phyloP scores from a whole-genome alignment of 805 yeast species.

The Candida broadrunensis region DNA sequence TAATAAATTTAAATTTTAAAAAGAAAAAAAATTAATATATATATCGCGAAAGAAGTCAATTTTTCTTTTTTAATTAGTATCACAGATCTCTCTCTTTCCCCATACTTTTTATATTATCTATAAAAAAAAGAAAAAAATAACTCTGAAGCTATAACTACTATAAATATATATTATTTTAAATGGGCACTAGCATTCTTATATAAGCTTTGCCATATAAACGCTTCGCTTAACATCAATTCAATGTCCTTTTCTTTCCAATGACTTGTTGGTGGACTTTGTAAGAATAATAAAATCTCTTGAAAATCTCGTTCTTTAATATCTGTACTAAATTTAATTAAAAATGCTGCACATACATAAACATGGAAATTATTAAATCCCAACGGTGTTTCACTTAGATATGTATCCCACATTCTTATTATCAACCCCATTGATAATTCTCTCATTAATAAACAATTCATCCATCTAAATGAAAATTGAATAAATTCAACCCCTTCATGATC shows the following conservation, averaged over 20 bases:
- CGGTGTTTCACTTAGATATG: conserved; percentile 74
- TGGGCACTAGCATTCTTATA: conserved; percentile 91
- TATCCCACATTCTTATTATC: conserved; percentile 96
- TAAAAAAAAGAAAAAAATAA: too few relatives aligned
- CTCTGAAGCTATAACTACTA: too few relatives aligned
- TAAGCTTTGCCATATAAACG: conserved; percentile 92
- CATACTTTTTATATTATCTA: too few relatives aligned
- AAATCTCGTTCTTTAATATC: conserved; percentile 82
- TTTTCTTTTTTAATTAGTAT: too few relatives aligned
- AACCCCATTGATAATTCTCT: conserved; percentile 78
- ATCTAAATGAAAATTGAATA: conserved; percentile 91
- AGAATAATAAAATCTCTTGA: conserved; percentile 87
- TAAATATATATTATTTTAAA: conserved; percentile 37
- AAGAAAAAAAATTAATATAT: too few relatives aligned
- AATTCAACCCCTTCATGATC: conserved; percentile 85
- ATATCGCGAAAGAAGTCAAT: background rate
- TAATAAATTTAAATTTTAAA: too few relatives aligned
- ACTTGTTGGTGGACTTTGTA: conserved; percentile 86
- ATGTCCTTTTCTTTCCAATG: conserved; percentile 87
- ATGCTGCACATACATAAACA: conserved; percentile 97
- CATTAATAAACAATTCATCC: conserved; percentile 99
- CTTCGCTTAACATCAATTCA: conserved; percentile 90
- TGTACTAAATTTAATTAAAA: conserved; percentile 81
- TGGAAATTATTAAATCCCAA: conserved; percentile 89
- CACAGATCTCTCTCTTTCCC: too few relatives aligned